phyloP scores from a whole-genome alignment of 2,329 filamentous ascomycete genomes.

The Nannizziopsis arthrosporioides region DNA sequence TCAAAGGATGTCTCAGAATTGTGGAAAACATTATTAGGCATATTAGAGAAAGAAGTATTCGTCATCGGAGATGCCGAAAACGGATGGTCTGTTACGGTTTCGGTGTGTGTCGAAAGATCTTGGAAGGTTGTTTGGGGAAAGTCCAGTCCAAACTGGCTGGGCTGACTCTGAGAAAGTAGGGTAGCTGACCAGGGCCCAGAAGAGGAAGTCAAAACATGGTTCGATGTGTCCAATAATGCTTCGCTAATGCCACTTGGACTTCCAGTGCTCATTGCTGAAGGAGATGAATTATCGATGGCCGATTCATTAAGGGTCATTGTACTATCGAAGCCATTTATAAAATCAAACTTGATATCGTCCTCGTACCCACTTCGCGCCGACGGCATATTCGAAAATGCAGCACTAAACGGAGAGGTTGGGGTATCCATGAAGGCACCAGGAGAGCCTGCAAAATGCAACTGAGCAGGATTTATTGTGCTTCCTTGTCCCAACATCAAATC shows the following conservation, averaged over 20 bases:
- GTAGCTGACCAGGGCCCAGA: constrained; percentile 58
- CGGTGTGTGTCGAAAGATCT: constrained; percentile 57
- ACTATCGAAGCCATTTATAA: constrained; percentile 71
- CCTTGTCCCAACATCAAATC: constrained; percentile 56
- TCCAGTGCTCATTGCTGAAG: constrained; percentile 87
- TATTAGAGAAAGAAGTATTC: constrained; percentile 56
- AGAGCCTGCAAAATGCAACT: constrained; percentile 50
- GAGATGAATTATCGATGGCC: constrained; percentile 83
- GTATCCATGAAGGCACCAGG: constrained; percentile 43
- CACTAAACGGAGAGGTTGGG: constrained; percentile 32
- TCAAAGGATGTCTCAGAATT: constrained; percentile 1
- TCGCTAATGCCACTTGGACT: constrained; percentile 88
- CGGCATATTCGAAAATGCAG: constrained; percentile 31
- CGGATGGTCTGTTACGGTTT: constrained; percentile 66
- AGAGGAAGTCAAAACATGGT: constrained; percentile 46
- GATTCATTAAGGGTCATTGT: constrained; percentile 67
- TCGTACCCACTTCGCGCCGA: constrained; percentile 47
- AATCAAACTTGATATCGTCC: constrained; percentile 69
- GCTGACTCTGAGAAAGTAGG: constrained; percentile 56
- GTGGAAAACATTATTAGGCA: constrained; percentile 41
- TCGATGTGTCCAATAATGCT: constrained; percentile 69
- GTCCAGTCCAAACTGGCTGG: constrained; percentile 65
- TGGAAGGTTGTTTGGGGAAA: constrained; percentile 62
- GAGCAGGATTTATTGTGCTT: constrained; percentile 50
- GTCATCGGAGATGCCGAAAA: constrained; percentile 71